These are phyloP conservation scores for Lichtheimia corymbifera DNA, from an alignment of 371 early-diverging fungal species.

Conservation along the genomic window DNA sequence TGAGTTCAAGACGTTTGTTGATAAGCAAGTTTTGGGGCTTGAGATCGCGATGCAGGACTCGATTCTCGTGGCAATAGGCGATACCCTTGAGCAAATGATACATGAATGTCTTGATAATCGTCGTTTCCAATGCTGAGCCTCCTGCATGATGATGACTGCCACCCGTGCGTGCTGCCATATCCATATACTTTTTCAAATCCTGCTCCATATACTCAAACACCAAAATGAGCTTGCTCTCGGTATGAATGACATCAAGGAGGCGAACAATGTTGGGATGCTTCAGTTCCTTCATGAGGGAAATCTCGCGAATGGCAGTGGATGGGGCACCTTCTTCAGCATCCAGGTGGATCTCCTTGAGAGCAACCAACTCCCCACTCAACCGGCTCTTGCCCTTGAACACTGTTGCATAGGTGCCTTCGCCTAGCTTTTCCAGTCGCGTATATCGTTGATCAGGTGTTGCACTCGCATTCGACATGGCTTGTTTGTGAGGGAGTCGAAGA, in stretches of 20 bases:
- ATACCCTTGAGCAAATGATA: slow-evolving; percentile 88
- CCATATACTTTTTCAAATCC: slow-evolving; percentile 98
- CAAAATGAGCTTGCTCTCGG: slow-evolving; percentile 94
- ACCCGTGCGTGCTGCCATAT: slow-evolving; percentile 61
- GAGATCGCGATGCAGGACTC: slow-evolving; percentile 96
- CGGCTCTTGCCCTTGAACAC: slow-evolving; percentile 98
- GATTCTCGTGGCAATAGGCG: slow-evolving; percentile 92
- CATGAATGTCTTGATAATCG: slow-evolving; percentile 80
- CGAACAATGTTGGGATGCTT: slow-evolving; percentile 90
- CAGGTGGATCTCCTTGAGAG: slow-evolving; percentile 95
- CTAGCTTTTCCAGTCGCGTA: slow-evolving; percentile 88
- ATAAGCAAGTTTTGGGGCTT: slow-evolving; percentile 97
- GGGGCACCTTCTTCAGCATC: slow-evolving; percentile 96
- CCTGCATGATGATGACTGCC: slow-evolving; percentile 14
- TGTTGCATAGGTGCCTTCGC: slow-evolving; percentile 99
- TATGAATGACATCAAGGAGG: slow-evolving; percentile 97
- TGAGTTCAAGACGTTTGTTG: slow-evolving; percentile 83
- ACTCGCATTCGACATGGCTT: slow-evolving; percentile 23
- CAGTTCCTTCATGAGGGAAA: slow-evolving; percentile 94
- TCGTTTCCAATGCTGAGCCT: slow-evolving; percentile 66
- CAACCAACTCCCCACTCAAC: slow-evolving; percentile 90
- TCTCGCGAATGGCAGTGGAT: slow-evolving; percentile 96
- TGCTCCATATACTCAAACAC: slow-evolving; percentile 99
- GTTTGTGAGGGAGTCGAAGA: background rate
- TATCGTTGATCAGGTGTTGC: slow-evolving; percentile 59